Conservation (phyloP, 345 rosid genomes). For the Eucalyptus sp. region DNA sequence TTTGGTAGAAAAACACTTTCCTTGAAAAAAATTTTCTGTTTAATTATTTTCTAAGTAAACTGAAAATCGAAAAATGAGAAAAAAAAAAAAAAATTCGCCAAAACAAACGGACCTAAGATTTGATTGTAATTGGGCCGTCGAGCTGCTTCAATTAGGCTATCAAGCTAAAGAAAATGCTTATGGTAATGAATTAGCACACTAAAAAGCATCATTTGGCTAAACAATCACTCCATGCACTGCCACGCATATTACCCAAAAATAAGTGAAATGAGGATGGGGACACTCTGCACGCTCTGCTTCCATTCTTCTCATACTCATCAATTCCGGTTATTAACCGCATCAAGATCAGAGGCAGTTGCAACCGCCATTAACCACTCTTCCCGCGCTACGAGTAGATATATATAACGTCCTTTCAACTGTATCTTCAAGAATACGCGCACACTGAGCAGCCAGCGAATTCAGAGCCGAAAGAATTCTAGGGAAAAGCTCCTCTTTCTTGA, state of each 20-base stretch:
- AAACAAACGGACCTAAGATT: no score
- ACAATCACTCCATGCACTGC: neutral
- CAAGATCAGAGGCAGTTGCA: neutral
- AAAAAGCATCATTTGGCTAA: neutral
- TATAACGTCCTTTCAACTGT: neutral
- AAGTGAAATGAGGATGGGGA: neutral
- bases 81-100: no score
- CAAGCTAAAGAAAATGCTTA: neutral
- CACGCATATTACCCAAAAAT: neutral
- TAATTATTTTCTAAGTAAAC: rapidly evolving
- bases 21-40: no score
- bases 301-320: neutral
- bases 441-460: neutral
- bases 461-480: neutral
- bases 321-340: neutral
- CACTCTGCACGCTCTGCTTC: neutral
- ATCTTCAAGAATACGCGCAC: neutral
- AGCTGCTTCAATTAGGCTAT: neutral
- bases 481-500: neutral
- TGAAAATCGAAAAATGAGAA: no score
- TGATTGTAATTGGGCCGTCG: neutral
- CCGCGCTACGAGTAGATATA: neutral
- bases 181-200: neutral
- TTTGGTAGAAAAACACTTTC: no score
- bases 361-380: neutral